Base-by-base conservation (phyloP, 371 early-diverging fungal species). In the Apophysomyces sp. region DNA sequence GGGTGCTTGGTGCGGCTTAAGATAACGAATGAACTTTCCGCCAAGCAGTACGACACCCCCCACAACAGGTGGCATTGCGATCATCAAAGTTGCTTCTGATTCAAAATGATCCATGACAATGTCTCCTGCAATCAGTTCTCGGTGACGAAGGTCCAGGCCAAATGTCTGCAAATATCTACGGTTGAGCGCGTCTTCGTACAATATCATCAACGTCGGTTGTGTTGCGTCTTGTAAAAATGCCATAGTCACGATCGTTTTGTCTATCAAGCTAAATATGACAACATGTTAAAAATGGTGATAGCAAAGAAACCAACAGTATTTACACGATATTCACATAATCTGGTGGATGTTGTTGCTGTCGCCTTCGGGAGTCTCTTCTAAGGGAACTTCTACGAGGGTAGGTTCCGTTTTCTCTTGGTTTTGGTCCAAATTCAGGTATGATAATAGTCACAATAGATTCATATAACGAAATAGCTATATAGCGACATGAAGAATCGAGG, bases 31-130 rank as follows among this genome's bases (percentile, higher is more conserved):
- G 7, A 84, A 66, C 63, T 90, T 81, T 29, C 89, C 86, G 31
- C 90, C 86, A 1, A 93, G 62, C 12, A 93, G 79, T 40, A 94
- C 62, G 9, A 91, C 74, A 3, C 90, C 93, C 12, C 89, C 90
- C 8, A 83, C 55, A n/a, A 78, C 76, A 28, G 76, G 60, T 9
- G 90, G 82, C 41, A 88, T 29, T 26, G 89, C 62, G 55, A 89
- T 76, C 36, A 92, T 66, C n/a, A 86, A 41, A 32, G 72, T 72
- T 7, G 90, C 87, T 3, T 61, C 84, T 1, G 66, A 53, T 31
- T 84, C 83, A 27, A 91, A 69, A 30, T 83, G 77, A 31, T 79
- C 77, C 51, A 84, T 69, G 52, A 65, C 62, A 55, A 82, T 74
- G 4, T 81, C 78, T 3, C 83, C 80, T 29, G 79, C 75, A 4